Evolutionary conservation across 139 green algal genomes (phyloP).

Genomic region (Pseudopediastrum boryanum): DNA sequence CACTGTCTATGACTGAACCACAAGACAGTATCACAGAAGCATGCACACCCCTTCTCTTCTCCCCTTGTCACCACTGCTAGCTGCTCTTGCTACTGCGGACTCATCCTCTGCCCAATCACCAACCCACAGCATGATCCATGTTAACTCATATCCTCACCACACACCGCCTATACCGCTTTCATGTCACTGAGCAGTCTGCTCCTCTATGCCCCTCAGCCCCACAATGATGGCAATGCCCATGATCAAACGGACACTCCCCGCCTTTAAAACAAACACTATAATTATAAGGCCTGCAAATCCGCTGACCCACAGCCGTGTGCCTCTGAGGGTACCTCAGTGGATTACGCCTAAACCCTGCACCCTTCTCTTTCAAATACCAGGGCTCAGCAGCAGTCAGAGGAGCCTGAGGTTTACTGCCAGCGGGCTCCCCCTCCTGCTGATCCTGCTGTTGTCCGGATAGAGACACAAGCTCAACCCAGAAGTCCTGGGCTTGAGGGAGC

Average conservation of each 20-base stretch:
- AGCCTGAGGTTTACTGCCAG: neutral
- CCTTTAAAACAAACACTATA: constrained; percentile 30
- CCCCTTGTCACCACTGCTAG: no score
- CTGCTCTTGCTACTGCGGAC: no score
- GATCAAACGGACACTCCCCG: constrained; percentile 33
- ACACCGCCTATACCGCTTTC: no score
- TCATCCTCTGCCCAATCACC: no score
- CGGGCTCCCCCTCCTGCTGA: neutral
- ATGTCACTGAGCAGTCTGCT: constrained; percentile 11
- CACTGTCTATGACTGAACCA: no score
- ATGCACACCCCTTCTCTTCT: no score
- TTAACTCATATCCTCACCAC: no score
- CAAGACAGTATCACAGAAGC: no score
- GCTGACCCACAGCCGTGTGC: neutral
- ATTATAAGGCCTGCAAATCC: constrained; percentile 42
- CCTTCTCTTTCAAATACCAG: constrained; percentile 8
- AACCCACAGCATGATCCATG: no score
- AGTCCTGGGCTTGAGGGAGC: neutral
- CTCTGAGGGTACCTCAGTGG: constrained; percentile 28
- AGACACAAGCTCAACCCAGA: constrained; percentile 14
- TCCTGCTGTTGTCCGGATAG: neutral
- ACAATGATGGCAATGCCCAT: constrained; percentile 41
- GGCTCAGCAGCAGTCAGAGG: neutral
- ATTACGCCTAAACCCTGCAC: constrained; percentile 4
- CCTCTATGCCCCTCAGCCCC: constrained; percentile 16